Conservation (phyloP, 225 moss, liverwort and hornwort genomes). For the Bryoerythrophyllum caledonicum region DNA sequence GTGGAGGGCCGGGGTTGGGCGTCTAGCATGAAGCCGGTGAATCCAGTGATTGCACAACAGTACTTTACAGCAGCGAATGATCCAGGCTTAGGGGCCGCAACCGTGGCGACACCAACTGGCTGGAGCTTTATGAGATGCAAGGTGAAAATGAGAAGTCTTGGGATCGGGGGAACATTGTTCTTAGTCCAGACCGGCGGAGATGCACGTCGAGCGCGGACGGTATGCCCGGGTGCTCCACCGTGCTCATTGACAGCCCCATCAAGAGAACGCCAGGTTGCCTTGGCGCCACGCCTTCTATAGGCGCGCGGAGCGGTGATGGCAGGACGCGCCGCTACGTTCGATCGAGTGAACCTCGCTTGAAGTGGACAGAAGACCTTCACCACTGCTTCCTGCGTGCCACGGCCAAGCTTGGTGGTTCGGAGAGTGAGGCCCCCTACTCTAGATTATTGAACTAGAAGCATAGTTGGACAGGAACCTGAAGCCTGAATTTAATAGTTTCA, state of each 20-base stretch:
- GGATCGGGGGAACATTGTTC: neutral
- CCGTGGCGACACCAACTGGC: conserved; percentile 20
- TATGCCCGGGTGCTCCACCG: conserved; percentile 25
- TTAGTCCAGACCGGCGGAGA: neutral
- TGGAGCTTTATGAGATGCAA: conserved; percentile 39
- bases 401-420: conserved; percentile 60
- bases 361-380: conserved; percentile 67
- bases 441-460: no score
- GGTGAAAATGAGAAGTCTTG: conserved; percentile 30
- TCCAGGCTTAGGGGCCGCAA: neutral
- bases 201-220: conserved; percentile 29
- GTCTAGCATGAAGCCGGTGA: conserved; percentile 34
- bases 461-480: neutral
- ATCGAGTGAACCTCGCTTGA: conserved; percentile 58
- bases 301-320: conserved; percentile 43
- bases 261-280: conserved; percentile 24
- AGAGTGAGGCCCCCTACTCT: conserved; percentile 44
- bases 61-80: conserved; percentile 18
- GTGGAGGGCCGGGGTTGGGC: neutral
- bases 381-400: conserved; percentile 54
- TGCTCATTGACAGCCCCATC: conserved; percentile 17
- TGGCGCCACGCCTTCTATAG: conserved; percentile 12
- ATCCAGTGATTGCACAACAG: conserved; percentile 15
- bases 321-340: conserved; percentile 59
- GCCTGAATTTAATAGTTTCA: no score